Evolutionary conservation across 2,329 filamentous ascomycete genomes (phyloP), one percentile per base, ranked within the genome.

Genomic region (Metarhizium robertsii): DNA sequence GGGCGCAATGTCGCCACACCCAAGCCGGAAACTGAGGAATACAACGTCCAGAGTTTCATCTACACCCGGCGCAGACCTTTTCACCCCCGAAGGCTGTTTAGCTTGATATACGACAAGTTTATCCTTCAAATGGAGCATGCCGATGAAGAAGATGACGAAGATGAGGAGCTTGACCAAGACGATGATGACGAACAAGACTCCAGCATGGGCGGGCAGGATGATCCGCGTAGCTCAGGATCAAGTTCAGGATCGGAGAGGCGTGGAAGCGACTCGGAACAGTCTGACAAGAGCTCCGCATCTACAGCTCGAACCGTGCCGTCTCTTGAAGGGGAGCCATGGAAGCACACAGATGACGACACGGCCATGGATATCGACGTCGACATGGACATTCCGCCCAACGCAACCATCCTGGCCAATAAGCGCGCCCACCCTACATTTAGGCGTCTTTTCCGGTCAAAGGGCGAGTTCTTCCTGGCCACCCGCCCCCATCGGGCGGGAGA

Each of bases 11-110:
- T 78, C 2, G 65, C 85, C 52, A 83, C 81, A 0, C 84, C 84
- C 0, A 87, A 82, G 64, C 86, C 86, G 0, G 86, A 89, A 69
- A 88, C 85, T 0, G 75, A 88, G 54, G 86, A 88, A 74, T 88
- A 88, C 63, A 84, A 84, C 7, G 85, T 90, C 11, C 79, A 81
- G 40, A 89, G 82, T 64, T 88, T 88, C 60, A 82, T 90, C 13
- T 90, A 90, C 65, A 74, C 76, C 1, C 79, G 81, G 0, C 74
- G 80, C 7, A 72, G 79, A 0, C 83, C 83, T 0, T 79, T 80
- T 54, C 74, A 80, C 45, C 78, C 78, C 0, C 65, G 66, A 2
- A 65, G 76, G 0, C 69, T 80, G 0, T 80, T 72, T 68, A 64
- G 67, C 0, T 62, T 76, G 20, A 58, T 79, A 1, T 71, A 75